Evolutionary conservation across 495 filamentous ascomycete species (phyloP), one percentile per base, ranked within the genome.

Genomic region (Penicillium dipodomyicola): DNA sequence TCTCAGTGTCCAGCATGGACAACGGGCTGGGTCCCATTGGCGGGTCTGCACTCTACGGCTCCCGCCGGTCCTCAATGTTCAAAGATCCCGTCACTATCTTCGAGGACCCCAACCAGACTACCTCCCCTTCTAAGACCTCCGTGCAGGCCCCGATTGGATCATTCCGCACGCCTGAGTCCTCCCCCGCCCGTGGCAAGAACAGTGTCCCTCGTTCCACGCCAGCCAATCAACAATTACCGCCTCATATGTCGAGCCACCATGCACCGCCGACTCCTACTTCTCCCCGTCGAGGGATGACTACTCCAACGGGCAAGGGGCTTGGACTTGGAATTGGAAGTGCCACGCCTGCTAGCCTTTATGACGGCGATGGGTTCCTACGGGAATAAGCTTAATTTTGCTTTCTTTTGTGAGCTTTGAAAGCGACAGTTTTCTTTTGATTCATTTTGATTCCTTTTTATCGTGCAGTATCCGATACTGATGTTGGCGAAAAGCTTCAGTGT

Each of bases 271-370:
- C 60, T 4, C 65, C 61, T 19, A 51, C 41, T 5, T 63, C 68
- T 35, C 40, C 57, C 46, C 59, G 59, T 10, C 64, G 64, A 2
- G 68, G 61, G 2, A 57, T 69, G 44, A 65, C 56, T 22, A 77
- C 74, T 0, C 74, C 74, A 1, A 63, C 48, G n/a, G 60, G 63
- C 23, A 71, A 72, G 49, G 49, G 60, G 2, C 57, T 73, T n/a
- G 74, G 74, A 2, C 59, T 74, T 19, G 71, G 71, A 1, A 61
- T 74, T 54, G 67, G 68, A 15, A 60, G 63, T 39, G 59, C 65
- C 12, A 78, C 75, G 2, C 76, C 77, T 25, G 76, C 61, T 15
- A 80, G 78, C 60, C 51, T 80, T 49, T 81, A 81, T 56, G 78
- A 81, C 58, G 68, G 72, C 11, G 73, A 79, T 49, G 78, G 78